Evolutionary conservation across 169 alveolate species (phyloP).

Genomic region (Miamiensis avidus): DNA sequence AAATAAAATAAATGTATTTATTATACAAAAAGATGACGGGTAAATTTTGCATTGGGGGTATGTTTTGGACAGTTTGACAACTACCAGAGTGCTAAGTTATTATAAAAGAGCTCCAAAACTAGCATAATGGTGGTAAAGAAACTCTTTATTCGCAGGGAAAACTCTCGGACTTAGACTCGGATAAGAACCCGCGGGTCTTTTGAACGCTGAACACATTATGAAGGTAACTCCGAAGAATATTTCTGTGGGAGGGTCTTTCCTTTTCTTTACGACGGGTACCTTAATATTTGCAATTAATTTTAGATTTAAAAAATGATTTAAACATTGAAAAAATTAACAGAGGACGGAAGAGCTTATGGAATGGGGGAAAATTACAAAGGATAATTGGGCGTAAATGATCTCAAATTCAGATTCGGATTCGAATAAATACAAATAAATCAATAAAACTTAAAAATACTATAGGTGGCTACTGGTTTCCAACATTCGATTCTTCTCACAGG

Average conservation of each 20-base stretch:
- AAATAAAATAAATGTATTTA: neutral
- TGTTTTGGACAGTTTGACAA: slow-evolving; percentile 38
- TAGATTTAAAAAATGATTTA: too few relatives aligned
- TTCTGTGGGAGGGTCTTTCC: slow-evolving; percentile 30
- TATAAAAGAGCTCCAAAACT: slow-evolving; percentile 34
- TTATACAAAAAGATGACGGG: slow-evolving; percentile 27
- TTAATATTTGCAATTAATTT: neutral
- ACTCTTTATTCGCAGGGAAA: slow-evolving; percentile 35
- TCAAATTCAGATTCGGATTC: slow-evolving; percentile 23
- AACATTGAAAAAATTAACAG: neutral
- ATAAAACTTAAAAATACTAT: slow-evolving; percentile 28
- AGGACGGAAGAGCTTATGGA: slow-evolving; percentile 37
- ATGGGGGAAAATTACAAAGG: slow-evolving; percentile 54
- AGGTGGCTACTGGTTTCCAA: slow-evolving; percentile 32
- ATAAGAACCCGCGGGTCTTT: neutral
- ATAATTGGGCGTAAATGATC: slow-evolving; percentile 42
- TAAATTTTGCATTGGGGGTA: slow-evolving; percentile 47
- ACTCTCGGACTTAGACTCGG: slow-evolving; percentile 39
- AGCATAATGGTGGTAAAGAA: slow-evolving; percentile 35
- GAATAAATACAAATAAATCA: slow-evolving; percentile 18
- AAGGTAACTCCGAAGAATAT: slow-evolving; percentile 9
- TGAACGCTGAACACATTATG: slow-evolving; percentile 17
- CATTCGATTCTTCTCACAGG: slow-evolving; percentile 33
- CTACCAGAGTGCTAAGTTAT: slow-evolving; percentile 33
- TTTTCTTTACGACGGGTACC: neutral